Conservation (phyloP, 2,329 filamentous ascomycete genomes). For the Cladorrhinum sp. region DNA sequence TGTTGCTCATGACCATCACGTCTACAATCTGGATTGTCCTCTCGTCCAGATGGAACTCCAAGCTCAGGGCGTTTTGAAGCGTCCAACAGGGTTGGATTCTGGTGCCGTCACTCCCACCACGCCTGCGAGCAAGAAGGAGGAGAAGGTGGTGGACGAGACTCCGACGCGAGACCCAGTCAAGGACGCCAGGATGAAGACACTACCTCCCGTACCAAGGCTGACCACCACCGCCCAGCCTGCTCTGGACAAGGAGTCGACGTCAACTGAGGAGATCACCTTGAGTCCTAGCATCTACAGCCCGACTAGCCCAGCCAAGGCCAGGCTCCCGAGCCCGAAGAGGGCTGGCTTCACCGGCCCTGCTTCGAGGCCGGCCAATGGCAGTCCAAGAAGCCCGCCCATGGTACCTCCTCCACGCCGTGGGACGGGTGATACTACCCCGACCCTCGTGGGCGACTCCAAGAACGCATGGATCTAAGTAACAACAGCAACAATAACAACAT, state of each 20-base stretch:
- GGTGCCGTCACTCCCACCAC: not conserved
- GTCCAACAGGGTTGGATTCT: conserved; percentile 13
- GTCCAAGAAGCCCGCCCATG: conserved; percentile 18
- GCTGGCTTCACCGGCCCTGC: conserved; percentile 37
- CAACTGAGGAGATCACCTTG: conserved; percentile 38
- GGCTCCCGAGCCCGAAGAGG: conserved; percentile 42
- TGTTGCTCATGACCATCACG: conserved; percentile 31
- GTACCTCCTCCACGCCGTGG: conserved; percentile 16
- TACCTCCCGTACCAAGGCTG: conserved; percentile 38
- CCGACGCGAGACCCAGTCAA: conserved; percentile 30
- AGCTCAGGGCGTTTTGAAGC: conserved; percentile 12
- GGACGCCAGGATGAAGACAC: conserved; percentile 36
- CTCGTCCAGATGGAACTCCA: conserved; percentile 7
- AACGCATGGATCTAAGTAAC: conserved; percentile 33
- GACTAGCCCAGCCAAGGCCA: conserved; percentile 36
- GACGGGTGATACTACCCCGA: conserved; percentile 19
- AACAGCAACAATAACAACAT: not conserved
- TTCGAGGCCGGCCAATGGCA: conserved; percentile 18
- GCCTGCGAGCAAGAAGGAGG: not conserved
- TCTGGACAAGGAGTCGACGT: conserved; percentile 21
- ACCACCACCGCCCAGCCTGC: conserved; percentile 19
- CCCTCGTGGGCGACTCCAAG: conserved; percentile 20
- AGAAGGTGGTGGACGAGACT: conserved; percentile 22
- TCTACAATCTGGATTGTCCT: conserved; percentile 35
- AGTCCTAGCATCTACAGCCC: conserved; percentile 54